A percentile compares a stretch with the other conserved stretches of the same genome.
Conservation (phyloP, 495 filamentous ascomycete species). For the Penicillium pulvis region DNA sequence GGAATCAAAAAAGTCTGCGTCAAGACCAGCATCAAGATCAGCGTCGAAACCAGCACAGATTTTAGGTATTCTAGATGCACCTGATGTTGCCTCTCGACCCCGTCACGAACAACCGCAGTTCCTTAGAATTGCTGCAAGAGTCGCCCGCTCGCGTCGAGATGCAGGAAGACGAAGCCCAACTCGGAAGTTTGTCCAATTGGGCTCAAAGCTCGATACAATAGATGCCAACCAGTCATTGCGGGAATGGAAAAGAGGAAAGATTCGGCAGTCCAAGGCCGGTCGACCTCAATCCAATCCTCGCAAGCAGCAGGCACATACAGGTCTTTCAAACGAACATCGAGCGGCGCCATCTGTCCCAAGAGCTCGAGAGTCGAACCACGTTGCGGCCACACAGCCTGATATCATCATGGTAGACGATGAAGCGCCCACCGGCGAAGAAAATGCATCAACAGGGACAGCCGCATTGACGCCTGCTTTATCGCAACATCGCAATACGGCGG, state of each 20-base stretch:
- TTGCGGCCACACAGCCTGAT: neutral
- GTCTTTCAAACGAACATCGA: conserved; percentile 23
- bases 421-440: neutral
- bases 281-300: conserved; percentile 24
- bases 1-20: neutral
- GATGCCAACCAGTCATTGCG: conserved; percentile 69
- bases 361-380: conserved; percentile 11
- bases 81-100: conserved; percentile 40
- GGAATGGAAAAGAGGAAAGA: conserved; percentile 75
- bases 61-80: conserved; percentile 74
- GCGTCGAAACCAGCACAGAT: conserved; percentile 35
- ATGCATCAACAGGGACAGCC: conserved; percentile 6
- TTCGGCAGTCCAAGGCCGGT: conserved; percentile 47
- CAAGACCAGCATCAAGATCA: conserved; percentile 13
- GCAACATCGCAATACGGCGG: neutral
- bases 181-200: conserved; percentile 71
- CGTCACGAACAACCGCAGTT: conserved; percentile 62
- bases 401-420: neutral
- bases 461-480: conserved; percentile 4
- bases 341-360: conserved; percentile 7
- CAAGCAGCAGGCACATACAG: conserved; percentile 24
- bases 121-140: conserved; percentile 74
- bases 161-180: conserved; percentile 74
- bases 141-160: conserved; percentile 61
- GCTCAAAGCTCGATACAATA: conserved; percentile 69